Conservation (phyloP, 371 early-diverging fungal species). For the Mortierella sp. region DNA sequence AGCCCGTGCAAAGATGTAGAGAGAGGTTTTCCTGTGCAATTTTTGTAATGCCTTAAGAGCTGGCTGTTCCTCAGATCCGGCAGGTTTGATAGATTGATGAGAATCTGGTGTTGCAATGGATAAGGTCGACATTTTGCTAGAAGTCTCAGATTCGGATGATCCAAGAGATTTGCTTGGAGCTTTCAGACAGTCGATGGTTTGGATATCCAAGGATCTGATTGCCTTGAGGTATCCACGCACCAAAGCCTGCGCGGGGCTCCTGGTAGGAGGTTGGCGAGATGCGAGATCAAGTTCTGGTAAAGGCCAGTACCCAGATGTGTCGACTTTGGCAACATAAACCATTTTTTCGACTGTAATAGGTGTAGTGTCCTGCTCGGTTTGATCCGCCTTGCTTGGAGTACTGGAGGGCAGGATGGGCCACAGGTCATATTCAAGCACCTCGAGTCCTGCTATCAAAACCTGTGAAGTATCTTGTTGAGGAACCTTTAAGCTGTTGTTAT, state of each 20-base stretch:
- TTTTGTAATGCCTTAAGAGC: background rate
- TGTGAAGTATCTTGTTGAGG: background rate
- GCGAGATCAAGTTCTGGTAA: constrained; percentile 30
- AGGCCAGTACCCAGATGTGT: constrained; percentile 62
- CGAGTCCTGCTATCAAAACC: constrained; percentile 37
- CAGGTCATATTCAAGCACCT: constrained; percentile 41
- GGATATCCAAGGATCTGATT: constrained; percentile 26
- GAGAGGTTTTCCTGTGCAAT: constrained; percentile 14
- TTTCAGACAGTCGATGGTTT: no score
- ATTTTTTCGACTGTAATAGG: constrained; percentile 13
- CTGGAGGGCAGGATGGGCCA: background rate
- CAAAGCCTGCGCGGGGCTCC: constrained; percentile 51
- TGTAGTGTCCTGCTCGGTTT: background rate
- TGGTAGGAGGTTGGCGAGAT: background rate
- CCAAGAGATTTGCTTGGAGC: no score
- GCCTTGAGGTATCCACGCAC: constrained; percentile 60
- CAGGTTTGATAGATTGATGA: no score
- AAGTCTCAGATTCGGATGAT: no score
- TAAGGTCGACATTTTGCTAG: no score
- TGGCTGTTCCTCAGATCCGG: background rate
- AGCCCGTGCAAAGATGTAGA: constrained; percentile 85
- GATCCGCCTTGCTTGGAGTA: background rate
- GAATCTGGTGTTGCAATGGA: no score
- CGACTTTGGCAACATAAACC: constrained; percentile 72
- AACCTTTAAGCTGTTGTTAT: background rate